A percentile compares a stretch with the other conserved stretches of the same genome.
Evolutionary conservation across 352 stramenopile genomes (phyloP).

Genomic region (Globisporangium cylindrosporum): DNA sequence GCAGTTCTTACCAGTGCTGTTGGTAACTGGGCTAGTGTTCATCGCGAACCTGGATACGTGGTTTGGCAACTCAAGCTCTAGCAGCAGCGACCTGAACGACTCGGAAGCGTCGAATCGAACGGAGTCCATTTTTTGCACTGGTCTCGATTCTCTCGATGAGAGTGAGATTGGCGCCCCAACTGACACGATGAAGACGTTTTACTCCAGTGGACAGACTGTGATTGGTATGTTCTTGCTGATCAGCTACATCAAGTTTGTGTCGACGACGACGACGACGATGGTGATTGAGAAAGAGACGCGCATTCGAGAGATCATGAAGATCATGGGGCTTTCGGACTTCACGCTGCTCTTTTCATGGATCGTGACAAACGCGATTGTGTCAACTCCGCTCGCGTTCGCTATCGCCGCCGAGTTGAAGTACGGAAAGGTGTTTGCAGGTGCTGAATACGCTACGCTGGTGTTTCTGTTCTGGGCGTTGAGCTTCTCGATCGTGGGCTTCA

Average conservation of each 20-base stretch:
- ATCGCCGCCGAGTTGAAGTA: constrained; percentile 58
- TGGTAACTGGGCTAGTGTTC: constrained; percentile 51
- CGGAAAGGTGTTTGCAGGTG: constrained; percentile 60
- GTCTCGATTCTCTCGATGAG: constrained; percentile 23
- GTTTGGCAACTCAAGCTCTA: constrained; percentile 27
- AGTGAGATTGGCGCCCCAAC: constrained; percentile 34
- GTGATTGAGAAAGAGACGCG: constrained; percentile 81
- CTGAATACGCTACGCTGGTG: constrained; percentile 56
- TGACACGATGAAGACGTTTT: constrained; percentile 57
- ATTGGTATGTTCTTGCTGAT: constrained; percentile 60
- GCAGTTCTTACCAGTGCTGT: constrained; percentile 46
- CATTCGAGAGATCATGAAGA: constrained; percentile 81
- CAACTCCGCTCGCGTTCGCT: constrained; percentile 45
- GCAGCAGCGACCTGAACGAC: constrained; percentile 13
- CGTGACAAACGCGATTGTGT: constrained; percentile 44
- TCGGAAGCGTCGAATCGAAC: constrained; percentile 20
- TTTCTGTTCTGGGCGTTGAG: constrained; percentile 66
- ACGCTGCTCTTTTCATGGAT: constrained; percentile 66
- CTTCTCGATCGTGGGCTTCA: constrained; percentile 59
- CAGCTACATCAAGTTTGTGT: constrained; percentile 59
- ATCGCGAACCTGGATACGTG: constrained; percentile 60
- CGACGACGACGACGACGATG: constrained; percentile 63
- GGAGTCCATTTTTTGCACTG: constrained; percentile 33
- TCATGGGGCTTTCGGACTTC: constrained; percentile 70
- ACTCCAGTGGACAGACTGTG: constrained; percentile 58